Evolutionary conservation across 345 rosid species (phyloP).

Genomic region (Heritiera littoralis): DNA sequence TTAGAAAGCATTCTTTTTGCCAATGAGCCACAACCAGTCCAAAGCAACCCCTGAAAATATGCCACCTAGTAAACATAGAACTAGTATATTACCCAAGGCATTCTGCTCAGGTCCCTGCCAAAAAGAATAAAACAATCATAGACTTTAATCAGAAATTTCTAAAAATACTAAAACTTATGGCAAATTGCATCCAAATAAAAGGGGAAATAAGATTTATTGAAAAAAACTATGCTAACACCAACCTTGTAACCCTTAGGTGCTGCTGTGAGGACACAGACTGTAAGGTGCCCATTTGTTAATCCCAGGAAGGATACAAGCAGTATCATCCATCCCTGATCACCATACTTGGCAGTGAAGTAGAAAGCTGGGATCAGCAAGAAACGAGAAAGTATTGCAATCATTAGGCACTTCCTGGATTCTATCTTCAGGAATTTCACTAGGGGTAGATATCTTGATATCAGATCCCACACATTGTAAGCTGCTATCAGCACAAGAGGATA

Average conservation of each 20-base stretch:
- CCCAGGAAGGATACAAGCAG: slow-evolving; percentile 67
- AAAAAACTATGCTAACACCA: slow-evolving; percentile 16
- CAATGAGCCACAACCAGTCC: slow-evolving; percentile 89
- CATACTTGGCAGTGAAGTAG: slow-evolving; percentile 84
- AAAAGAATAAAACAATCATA: not conserved
- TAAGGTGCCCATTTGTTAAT: slow-evolving; percentile 73
- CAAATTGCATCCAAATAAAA: not conserved
- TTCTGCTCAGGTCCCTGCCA: slow-evolving; percentile 90
- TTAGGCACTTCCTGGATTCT: slow-evolving; percentile 67
- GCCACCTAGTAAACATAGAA: slow-evolving; percentile 59
- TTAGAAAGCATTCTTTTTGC: slow-evolving; percentile 47
- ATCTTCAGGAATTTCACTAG: slow-evolving; percentile 30
- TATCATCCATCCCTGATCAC: slow-evolving; percentile 95
- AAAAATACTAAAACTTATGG: not conserved
- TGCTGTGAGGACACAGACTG: slow-evolving; percentile 72
- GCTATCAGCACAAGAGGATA: slow-evolving; percentile 72
- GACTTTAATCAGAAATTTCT: not conserved
- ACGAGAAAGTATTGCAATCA: slow-evolving; percentile 53
- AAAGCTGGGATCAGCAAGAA: slow-evolving; percentile 70
- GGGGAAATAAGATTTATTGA: not conserved
- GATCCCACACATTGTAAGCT: slow-evolving; percentile 65
- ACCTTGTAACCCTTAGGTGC: slow-evolving; percentile 96
- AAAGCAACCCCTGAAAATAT: slow-evolving; percentile 67
- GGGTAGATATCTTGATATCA: slow-evolving; percentile 61
- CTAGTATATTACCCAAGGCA: slow-evolving; percentile 85